phyloP scores from a whole-genome alignment of 306 rosid genomes.

The Myrica gale region DNA sequence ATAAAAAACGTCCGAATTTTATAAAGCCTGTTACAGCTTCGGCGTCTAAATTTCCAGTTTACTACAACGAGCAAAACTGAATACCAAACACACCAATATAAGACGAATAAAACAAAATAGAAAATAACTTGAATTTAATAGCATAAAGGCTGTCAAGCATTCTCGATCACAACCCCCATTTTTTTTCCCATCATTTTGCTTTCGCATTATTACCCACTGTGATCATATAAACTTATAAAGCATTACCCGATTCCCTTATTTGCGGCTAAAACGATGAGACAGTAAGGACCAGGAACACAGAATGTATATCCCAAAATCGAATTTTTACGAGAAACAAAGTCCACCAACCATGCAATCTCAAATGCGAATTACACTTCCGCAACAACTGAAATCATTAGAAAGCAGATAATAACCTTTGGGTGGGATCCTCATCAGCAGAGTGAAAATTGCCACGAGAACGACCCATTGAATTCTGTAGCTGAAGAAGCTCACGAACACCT shows the following conservation, averaged over 20 bases:
- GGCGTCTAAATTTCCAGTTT: neutral
- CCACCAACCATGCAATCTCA: conserved; percentile 5
- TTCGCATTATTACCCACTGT: neutral
- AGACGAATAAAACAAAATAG: too few species aligned
- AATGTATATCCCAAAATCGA: conserved; percentile 6
- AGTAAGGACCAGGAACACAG: neutral
- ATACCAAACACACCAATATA: too few species aligned
- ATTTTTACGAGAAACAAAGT: conserved; percentile 9
- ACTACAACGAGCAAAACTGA: too few species aligned
- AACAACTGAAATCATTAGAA: neutral
- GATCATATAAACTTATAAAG: neutral
- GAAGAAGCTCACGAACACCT: conserved; percentile 26
- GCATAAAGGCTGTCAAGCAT: neutral
- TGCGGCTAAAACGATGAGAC: neutral
- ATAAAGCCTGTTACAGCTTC: neutral
- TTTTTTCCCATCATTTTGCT: neutral
- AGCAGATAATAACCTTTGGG: conserved; percentile 61
- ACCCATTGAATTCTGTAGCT: conserved; percentile 59
- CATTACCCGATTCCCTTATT: neutral
- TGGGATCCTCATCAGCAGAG: conserved; percentile 77
- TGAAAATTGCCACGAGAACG: conserved; percentile 95
- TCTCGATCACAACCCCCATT: neutral
- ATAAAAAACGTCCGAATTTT: neutral
- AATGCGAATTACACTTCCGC: conserved; percentile 11
- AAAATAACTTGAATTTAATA: too few species aligned